Base-by-base conservation (phyloP, 352 stramenopile genomes). In the Globisporangium carolinianum region DNA sequence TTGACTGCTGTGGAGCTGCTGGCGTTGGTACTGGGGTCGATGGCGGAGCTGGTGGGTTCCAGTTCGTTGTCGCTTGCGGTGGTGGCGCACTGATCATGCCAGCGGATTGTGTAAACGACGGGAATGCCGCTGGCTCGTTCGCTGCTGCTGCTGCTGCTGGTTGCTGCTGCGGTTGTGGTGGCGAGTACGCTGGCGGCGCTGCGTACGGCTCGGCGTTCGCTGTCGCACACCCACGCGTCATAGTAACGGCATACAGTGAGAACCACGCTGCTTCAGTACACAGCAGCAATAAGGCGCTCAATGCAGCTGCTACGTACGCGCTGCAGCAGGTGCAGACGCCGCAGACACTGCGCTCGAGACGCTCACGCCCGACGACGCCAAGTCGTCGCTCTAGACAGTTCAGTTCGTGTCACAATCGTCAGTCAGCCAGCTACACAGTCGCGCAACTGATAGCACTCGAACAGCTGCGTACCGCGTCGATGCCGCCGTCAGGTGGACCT, bases 401-500 rank as follows among this genome's bases (percentile, higher is more conserved):
- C 37, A 7, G 8, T 2, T 41, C 18, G 5, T 17, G 14, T 7
- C 37, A 38, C 14, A 41, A 9, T 17, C 42, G 12, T 35, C 45
- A 49, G 14, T 32, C 6, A 36, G 15, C 7, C 47, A 48, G 14
- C 14, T 15, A 18, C 12, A 8, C 17, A 51, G 10, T 7, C 49
- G n/a, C 45, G n/a, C 8, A n/a, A 66, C 24, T 32, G 24, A 3
- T 32, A 32, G 24, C 24, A 32, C 24, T 3, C 24, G 24, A 32
- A 32, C 24, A 32, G 2, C 24, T 32, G 3, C 74, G 55, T 63
- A 81, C 74, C 38, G 15, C 62, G 57, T 59, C 69, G 48, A 81
- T 61, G 38, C 76, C 47, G 70, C 87, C 69, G 38, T 79, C 73
- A 11, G 80, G 83, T 24, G 82, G 88, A 15, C 93, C 92, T 37